A percentile compares a stretch with the other conserved stretches of the same genome.
Conservation (phyloP, 2,329 filamentous ascomycete genomes). For the Ophiocordyceps camponoti-saundersi region DNA sequence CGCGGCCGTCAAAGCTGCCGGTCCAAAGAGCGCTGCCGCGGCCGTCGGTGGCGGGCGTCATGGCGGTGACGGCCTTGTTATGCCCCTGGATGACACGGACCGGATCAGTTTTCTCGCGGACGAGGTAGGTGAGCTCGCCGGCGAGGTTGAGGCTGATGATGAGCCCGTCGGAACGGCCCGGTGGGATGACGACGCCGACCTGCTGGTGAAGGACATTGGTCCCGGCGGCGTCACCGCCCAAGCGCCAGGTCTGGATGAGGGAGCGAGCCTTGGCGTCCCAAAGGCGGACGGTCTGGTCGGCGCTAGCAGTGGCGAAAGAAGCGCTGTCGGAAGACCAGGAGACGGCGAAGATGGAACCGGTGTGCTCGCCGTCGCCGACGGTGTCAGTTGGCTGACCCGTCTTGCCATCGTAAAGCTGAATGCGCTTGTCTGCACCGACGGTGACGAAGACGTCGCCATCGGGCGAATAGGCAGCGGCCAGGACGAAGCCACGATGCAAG, state of each 20-base stretch:
- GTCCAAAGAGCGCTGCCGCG: slow-evolving; percentile 59
- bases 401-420: slow-evolving; percentile 93
- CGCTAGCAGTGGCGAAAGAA: slow-evolving; percentile 76
- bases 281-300: slow-evolving; percentile 84
- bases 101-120: slow-evolving; percentile 52
- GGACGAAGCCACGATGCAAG: slow-evolving; percentile 77
- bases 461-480: slow-evolving; percentile 76
- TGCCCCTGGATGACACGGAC: slow-evolving; percentile 67
- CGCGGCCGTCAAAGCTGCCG: slow-evolving; percentile 79
- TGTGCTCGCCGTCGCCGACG: slow-evolving; percentile 73
- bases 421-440: slow-evolving; percentile 80
- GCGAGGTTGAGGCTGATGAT: slow-evolving; percentile 80
- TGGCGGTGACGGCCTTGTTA: slow-evolving; percentile 75
- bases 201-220: slow-evolving; percentile 61
- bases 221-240: slow-evolving; percentile 54
- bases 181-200: slow-evolving; percentile 82
- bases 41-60: slow-evolving; percentile 27
- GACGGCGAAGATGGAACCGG: slow-evolving; percentile 80
- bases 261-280: slow-evolving; percentile 80
- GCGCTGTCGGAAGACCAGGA: slow-evolving; percentile 82
- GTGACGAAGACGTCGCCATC: slow-evolving; percentile 71
- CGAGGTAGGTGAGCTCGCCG: slow-evolving; percentile 81
- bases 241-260: slow-evolving; percentile 64
- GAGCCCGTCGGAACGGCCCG: slow-evolving; percentile 64
- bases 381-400: slow-evolving; percentile 67